phyloP scores from a whole-genome alignment of 257 asterid genomes.

The Rhazya stricta region DNA sequence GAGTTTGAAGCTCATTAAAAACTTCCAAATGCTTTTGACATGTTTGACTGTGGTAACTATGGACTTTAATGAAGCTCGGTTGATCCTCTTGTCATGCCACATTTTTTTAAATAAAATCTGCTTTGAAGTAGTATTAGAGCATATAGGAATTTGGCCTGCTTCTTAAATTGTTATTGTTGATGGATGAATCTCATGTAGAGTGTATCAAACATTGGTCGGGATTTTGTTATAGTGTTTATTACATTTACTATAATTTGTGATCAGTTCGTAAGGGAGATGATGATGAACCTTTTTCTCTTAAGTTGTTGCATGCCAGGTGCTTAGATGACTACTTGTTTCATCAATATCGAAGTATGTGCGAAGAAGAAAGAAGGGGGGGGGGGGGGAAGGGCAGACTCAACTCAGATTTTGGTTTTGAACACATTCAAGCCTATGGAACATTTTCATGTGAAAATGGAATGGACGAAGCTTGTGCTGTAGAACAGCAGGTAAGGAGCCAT shows the following conservation, averaged over 20 bases:
- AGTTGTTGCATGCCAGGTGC: neutral
- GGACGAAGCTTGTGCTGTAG: neutral
- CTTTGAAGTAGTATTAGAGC: neutral
- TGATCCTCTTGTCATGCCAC: neutral
- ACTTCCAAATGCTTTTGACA: neutral
- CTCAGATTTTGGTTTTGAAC: too few relatives aligned
- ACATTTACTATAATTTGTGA: neutral
- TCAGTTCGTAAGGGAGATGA: neutral
- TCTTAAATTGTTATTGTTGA: too few relatives aligned
- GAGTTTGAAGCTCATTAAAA: neutral
- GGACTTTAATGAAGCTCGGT: neutral
- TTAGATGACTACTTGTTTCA: neutral
- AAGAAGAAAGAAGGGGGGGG: neutral
- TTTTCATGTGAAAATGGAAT: neutral
- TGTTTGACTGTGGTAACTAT: neutral
- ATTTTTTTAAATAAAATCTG: too few relatives aligned
- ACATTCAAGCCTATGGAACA: neutral
- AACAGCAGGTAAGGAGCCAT: neutral
- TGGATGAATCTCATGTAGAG: neutral
- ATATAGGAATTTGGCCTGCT: neutral
- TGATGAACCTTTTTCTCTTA: neutral
- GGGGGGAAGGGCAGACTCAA: neutral
- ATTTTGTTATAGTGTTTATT: neutral
- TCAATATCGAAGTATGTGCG: neutral
- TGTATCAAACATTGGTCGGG: neutral